Evolutionary conservation across 257 asterid genomes (phyloP).

Genomic region (Anisodus acutangulus): DNA sequence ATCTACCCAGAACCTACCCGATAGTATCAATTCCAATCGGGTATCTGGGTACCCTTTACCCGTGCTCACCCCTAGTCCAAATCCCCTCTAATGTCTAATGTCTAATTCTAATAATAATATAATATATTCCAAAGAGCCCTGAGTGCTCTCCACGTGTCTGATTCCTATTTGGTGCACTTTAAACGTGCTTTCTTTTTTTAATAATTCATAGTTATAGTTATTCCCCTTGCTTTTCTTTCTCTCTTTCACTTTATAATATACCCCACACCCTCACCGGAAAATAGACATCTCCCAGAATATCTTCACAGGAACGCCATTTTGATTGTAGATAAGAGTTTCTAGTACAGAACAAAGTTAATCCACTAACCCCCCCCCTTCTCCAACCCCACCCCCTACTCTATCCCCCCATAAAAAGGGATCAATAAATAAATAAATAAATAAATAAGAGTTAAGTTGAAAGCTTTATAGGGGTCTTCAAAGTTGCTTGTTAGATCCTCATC

Average conservation of each 20-base stretch:
- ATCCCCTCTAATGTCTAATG: constrained; percentile 19
- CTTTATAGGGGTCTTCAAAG: constrained; percentile 27
- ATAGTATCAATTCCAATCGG: too few species aligned
- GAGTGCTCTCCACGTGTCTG: constrained; percentile 28
- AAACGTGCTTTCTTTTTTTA: constrained; percentile 25
- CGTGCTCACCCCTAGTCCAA: too few species aligned
- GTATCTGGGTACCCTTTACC: too few species aligned
- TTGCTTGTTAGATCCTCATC: constrained; percentile 26
- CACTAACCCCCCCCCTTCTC: neutral
- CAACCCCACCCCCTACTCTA: neutral
- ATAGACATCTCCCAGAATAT: constrained; percentile 39
- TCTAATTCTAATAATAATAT: neutral
- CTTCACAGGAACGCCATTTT: constrained; percentile 44
- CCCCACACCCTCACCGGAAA: constrained; percentile 32
- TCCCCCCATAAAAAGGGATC: neutral
- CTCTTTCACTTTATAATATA: constrained; percentile 39
- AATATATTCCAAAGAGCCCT: constrained; percentile 23
- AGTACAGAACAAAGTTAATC: constrained; percentile 30
- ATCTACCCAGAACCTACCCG: too few species aligned
- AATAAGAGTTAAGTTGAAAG: constrained; percentile 21
- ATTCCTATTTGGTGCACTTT: constrained; percentile 27
- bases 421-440: neutral
- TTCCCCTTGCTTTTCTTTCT: constrained; percentile 9
- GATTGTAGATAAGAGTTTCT: constrained; percentile 25
- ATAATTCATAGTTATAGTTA: neutral